These are phyloP conservation scores for Phialophora expanda DNA, from an alignment of 2,329 filamentous ascomycete species.

Conservation along the genomic window DNA sequence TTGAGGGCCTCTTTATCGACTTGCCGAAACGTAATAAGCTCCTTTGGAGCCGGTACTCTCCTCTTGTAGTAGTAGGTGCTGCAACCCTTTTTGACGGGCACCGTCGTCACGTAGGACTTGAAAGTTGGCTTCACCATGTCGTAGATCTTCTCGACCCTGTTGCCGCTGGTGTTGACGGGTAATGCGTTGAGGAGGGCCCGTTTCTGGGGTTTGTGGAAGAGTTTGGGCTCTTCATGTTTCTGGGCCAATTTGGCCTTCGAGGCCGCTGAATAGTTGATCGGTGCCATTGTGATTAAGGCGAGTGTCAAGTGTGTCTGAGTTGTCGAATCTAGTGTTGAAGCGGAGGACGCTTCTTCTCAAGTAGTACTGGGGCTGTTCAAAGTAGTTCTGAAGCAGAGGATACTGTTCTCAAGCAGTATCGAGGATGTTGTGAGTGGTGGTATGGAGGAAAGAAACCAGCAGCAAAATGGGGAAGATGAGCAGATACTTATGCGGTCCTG, in stretches of 20 bases:
- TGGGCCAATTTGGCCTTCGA: neutral
- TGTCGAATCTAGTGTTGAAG: neutral
- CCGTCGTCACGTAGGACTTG: neutral
- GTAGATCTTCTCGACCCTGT: constrained; percentile 9
- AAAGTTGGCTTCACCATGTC: constrained; percentile 9
- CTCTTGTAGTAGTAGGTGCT: neutral
- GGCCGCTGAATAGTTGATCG: neutral
- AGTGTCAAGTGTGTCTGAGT: neutral
- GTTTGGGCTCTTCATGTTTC: neutral
- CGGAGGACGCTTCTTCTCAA: neutral
- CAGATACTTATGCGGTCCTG: neutral
- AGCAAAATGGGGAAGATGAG: neutral
- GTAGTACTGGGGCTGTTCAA: neutral
- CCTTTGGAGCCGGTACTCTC: constrained; percentile 8
- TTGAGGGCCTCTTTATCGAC: neutral
- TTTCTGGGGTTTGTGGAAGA: constrained; percentile 16
- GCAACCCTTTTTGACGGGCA: neutral
- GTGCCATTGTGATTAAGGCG: neutral
- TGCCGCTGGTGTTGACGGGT: constrained; percentile 2
- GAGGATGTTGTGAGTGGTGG: neutral
- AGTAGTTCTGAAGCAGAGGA: neutral
- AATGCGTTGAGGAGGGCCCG: neutral
- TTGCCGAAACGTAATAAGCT: neutral
- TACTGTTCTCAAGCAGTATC: neutral
- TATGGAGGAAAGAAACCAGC: constrained; percentile 4